A percentile compares a stretch with the other conserved stretches of the same genome.
These are phyloP conservation scores for Vaccinium darrowii DNA, from an alignment of 148 eudicot genomes.

Conservation along the genomic window DNA sequence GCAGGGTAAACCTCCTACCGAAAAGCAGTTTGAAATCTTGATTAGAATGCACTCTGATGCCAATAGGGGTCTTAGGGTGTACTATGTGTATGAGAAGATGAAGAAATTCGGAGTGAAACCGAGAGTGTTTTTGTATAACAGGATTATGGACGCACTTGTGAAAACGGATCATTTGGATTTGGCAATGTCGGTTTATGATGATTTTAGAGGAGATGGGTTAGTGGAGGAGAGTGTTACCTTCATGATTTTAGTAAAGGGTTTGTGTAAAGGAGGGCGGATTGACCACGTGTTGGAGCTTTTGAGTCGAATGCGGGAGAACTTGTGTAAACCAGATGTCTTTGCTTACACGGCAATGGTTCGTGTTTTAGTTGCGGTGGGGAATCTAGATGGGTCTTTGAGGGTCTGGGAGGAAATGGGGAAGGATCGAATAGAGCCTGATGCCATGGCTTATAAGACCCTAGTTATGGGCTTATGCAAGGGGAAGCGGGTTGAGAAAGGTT, in stretches of 20 bases:
- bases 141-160: constrained; percentile 78
- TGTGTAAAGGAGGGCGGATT: constrained; percentile 66
- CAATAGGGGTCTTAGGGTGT: constrained; percentile 83
- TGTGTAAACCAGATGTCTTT: constrained; percentile 89
- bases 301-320: constrained; percentile 54
- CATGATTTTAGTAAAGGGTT: constrained; percentile 86
- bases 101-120: constrained; percentile 83
- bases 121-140: constrained; percentile 77
- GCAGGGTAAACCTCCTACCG: constrained; percentile 86
- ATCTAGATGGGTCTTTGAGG: constrained; percentile 78
- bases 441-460: constrained; percentile 78
- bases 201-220: constrained; percentile 69
- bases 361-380: constrained; percentile 59
- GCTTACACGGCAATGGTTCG: constrained; percentile 86
- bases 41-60: constrained; percentile 87
- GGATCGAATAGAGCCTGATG: constrained; percentile 77
- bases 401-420: constrained; percentile 85
- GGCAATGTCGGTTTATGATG: constrained; percentile 78
- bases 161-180: constrained; percentile 74
- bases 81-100: constrained; percentile 87
- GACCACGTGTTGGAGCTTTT: constrained; percentile 63
- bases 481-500: constrained; percentile 54
- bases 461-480: constrained; percentile 72
- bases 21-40: constrained; percentile 93
- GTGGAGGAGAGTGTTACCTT: constrained; percentile 76